phyloP scores from a whole-genome alignment of 2,329 filamentous ascomycete species.

The Allantophomopsis cytisporea region DNA sequence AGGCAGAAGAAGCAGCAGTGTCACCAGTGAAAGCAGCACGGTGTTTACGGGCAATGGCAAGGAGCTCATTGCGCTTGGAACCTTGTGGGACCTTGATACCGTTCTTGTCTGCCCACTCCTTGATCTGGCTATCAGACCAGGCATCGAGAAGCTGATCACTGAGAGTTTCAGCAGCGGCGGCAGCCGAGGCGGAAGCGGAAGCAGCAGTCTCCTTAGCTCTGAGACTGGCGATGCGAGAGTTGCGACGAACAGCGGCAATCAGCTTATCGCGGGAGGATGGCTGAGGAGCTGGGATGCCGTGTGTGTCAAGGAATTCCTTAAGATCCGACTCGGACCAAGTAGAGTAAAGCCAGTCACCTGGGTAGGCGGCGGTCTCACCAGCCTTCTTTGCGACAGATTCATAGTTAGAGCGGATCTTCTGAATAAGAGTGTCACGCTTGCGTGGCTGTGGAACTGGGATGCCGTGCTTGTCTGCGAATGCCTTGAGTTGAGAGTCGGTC shows the following conservation, averaged over 20 bases:
- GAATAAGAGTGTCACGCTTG: conserved; percentile 69
- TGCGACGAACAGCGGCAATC: conserved; percentile 79
- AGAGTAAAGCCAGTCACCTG: conserved; percentile 87
- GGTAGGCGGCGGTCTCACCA: conserved; percentile 72
- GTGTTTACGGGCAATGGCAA: conserved; percentile 82
- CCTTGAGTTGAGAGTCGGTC: conserved; percentile 86
- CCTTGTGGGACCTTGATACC: conserved; percentile 82
- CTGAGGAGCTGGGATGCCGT: conserved; percentile 78
- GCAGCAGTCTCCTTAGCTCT: conserved; percentile 48
- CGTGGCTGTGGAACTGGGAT: conserved; percentile 80
- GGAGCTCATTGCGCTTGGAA: conserved; percentile 76
- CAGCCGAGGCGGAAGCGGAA: conserved; percentile 49
- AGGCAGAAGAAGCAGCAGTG: conserved; percentile 33
- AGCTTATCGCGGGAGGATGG: conserved; percentile 75
- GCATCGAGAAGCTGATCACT: conserved; percentile 76
- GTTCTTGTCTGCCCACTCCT: conserved; percentile 88
- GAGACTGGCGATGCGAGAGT: conserved; percentile 67
- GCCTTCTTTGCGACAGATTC: conserved; percentile 59
- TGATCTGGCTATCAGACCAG: conserved; percentile 83
- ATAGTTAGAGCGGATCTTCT: conserved; percentile 69
- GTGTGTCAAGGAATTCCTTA: conserved; percentile 84
- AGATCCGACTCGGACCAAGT: conserved; percentile 84
- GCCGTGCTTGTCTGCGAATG: conserved; percentile 77
- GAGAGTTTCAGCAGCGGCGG: conserved; percentile 58
- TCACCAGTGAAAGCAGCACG: conserved; percentile 59